A percentile compares a stretch with the other conserved stretches of the same genome.
Evolutionary conservation across 208 protist genomes (phyloP).

Genomic region (Strigomonas culicis): DNA sequence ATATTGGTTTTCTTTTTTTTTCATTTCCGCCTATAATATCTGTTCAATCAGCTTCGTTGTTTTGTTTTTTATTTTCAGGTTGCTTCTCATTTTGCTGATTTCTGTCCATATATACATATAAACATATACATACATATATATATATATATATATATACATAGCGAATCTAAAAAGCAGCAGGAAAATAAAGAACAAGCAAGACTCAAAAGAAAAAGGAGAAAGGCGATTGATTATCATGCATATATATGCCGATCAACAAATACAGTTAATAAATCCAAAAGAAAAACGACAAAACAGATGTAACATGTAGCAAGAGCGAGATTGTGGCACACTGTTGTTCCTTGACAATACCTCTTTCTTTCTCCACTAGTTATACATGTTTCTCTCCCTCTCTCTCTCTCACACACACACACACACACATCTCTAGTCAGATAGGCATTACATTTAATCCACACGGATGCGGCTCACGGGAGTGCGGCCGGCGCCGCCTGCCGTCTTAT

Average conservation of each 20-base stretch:
- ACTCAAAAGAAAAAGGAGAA: constrained; percentile 6
- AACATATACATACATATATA: not conserved
- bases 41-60: not conserved
- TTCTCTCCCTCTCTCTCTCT: too few relatives aligned
- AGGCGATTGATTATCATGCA: not conserved
- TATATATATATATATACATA: not conserved
- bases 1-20: not conserved
- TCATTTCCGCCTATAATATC: not conserved
- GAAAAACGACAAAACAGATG: not conserved
- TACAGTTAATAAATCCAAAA: not conserved
- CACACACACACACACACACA: too few relatives aligned
- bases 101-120: not conserved
- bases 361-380: too few relatives aligned
- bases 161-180: not conserved
- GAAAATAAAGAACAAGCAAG: not conserved
- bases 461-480: constrained; percentile 15
- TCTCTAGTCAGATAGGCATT: not conserved
- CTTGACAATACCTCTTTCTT: too few relatives aligned
- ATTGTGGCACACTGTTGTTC: too few relatives aligned
- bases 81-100: not conserved
- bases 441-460: not conserved
- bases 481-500: constrained; percentile 35
- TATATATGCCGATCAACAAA: not conserved
- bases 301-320: not conserved
- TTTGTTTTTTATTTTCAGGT: constrained; percentile 3